Conservation (phyloP, 164 flowering plant genomes). For the Tetracentron sinense region DNA sequence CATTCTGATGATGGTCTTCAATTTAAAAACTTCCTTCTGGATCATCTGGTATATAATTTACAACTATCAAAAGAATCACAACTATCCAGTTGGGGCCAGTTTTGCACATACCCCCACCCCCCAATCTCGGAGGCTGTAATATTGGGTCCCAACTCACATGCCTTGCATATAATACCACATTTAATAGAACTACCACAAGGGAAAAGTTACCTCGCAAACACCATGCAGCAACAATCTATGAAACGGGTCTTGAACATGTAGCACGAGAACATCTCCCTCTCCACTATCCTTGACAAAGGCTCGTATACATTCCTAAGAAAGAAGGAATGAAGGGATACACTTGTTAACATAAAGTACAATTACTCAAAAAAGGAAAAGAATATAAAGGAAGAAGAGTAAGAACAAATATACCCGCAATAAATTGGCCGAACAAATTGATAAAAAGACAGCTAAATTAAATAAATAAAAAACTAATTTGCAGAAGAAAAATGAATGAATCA, state of each 20-base stretch:
- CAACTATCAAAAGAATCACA: too few relatives aligned
- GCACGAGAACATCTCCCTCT: slow-evolving; percentile 47
- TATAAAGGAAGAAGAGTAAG: not conserved
- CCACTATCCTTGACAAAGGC: slow-evolving; percentile 45
- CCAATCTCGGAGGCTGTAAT: too few relatives aligned
- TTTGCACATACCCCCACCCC: too few relatives aligned
- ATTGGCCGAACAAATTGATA: not conserved
- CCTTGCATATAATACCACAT: too few relatives aligned
- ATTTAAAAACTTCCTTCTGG: too few relatives aligned
- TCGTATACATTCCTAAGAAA: slow-evolving; percentile 57
- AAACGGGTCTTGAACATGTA: slow-evolving; percentile 77
- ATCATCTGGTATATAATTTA: too few relatives aligned
- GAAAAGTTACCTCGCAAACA: slow-evolving; percentile 72
- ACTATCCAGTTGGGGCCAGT: too few relatives aligned
- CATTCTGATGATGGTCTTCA: too few relatives aligned
- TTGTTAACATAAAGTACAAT: not conserved
- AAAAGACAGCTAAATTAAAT: not conserved
- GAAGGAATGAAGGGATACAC: not conserved
- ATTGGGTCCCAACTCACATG: too few relatives aligned
- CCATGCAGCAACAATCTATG: slow-evolving; percentile 88
- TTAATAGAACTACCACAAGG: not conserved
- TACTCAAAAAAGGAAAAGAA: too few relatives aligned
- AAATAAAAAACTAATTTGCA: not conserved
- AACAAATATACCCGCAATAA: not conserved
- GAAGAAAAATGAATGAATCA: not conserved